Evolutionary conservation across 345 rosid genomes (phyloP), one percentile per base, ranked within the genome.

Genomic region (Eutrema heterophyllum): DNA sequence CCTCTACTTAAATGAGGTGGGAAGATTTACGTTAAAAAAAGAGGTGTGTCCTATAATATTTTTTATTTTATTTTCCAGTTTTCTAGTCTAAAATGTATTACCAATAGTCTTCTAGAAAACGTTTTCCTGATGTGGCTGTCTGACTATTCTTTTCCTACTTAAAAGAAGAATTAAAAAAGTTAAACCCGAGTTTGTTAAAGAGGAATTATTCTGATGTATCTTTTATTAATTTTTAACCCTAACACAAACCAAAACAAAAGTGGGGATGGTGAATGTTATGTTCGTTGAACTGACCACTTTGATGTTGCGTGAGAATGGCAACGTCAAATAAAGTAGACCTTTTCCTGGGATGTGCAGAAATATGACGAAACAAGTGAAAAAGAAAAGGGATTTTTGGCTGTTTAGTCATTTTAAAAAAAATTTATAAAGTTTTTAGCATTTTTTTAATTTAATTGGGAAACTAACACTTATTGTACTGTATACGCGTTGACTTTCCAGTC

Each of bases 281-380:
- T 73, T 64, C 77, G 40, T 64, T 73, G 65, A 64, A 73, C 77
- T 64, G 57, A 13, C n/a, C n/a, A 56, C 18, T 53, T 59, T 35
- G 29, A 55, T 74, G 72, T 74, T 50, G 71, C 71, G 66, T 73
- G 49, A 64, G 10, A 65, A 15, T 27, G 35, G 26, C 72, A 73
- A 73, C 38, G 39, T 4, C 12, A 40, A 56, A 46, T 38, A 44
- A 49, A 69, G 48, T 11, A 13, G 30, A 27, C 45, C 9, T 18
- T 39, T 68, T 39, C 2, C 29, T 49, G 39, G 7, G 30, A 71
- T 71, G 58, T 38, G 59, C 8, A 49, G 14, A 70, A 70, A 71
- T 71, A 49, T 38, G 59, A 12, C 27, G 14, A 70, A 70, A 16
- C 18, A 55, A 12, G 53, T 48, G 72, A 55, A 43, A 39, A 18